These are phyloP conservation scores for Paralagenidium karlingii DNA, from an alignment of 352 stramenopile genomes.

Conservation along the genomic window DNA sequence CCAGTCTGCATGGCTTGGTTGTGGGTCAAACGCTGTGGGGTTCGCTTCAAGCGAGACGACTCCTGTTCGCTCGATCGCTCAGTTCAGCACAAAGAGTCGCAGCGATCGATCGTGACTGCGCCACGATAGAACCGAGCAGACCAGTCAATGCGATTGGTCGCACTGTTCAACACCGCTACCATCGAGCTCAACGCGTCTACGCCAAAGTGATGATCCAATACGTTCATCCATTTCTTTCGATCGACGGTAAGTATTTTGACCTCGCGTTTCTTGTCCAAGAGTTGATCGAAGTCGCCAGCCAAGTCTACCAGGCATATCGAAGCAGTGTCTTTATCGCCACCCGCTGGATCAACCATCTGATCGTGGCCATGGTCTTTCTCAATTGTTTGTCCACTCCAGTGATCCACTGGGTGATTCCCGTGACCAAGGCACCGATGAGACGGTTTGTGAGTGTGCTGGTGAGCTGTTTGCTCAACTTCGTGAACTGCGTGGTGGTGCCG, in stretches of 20 bases:
- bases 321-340: constrained; percentile 7
- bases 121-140: too few relatives aligned
- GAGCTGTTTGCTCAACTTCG: constrained; percentile 6
- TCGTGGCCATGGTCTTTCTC: constrained; percentile 6
- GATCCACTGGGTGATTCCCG: constrained; percentile 7
- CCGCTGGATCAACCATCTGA: constrained; percentile 11
- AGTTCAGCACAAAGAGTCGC: too few relatives aligned
- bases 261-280: constrained; percentile 9
- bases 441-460: constrained; percentile 8
- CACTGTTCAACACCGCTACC: too few relatives aligned
- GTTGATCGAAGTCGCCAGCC: constrained; percentile 6
- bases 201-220: too few relatives aligned
- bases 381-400: constrained; percentile 13
- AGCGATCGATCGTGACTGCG: too few relatives aligned
- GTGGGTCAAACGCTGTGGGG: too few relatives aligned
- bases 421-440: constrained; percentile 8
- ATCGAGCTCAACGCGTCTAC: too few relatives aligned
- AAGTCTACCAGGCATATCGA: constrained; percentile 13
- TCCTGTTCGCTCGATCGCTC: too few relatives aligned
- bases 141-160: too few relatives aligned
- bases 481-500: constrained; percentile 7
- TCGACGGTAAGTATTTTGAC: constrained; percentile 13
- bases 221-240: too few relatives aligned
- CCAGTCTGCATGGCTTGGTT: too few relatives aligned
- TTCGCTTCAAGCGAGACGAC: too few relatives aligned